phyloP scores from a whole-genome alignment of 2,329 filamentous ascomycete genomes.

The Arthroderma sp. region DNA sequence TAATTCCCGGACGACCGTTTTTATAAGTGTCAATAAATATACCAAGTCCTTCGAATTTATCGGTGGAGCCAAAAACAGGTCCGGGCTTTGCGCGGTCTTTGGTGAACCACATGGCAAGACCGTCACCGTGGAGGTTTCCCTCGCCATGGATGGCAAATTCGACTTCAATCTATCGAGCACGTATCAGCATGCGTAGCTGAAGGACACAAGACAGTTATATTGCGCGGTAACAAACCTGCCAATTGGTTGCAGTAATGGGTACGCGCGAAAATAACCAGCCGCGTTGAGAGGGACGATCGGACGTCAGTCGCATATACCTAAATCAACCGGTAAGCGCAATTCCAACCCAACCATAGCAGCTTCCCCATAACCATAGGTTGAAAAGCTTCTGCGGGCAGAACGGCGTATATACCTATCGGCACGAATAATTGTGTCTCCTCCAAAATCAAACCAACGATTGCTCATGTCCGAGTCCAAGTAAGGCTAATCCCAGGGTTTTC shows the following conservation, averaged over 20 bases:
- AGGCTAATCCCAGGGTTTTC: constrained; percentile 43
- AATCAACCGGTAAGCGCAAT: constrained; percentile 14
- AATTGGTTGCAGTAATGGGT: constrained; percentile 92
- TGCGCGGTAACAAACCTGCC: constrained; percentile 49
- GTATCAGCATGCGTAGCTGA: background rate
- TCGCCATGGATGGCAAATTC: constrained; percentile 90
- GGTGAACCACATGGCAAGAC: constrained; percentile 95
- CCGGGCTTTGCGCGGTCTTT: constrained; percentile 74
- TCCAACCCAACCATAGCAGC: constrained; percentile 6
- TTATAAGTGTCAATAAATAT: constrained; percentile 99
- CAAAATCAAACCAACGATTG: constrained; percentile 98
- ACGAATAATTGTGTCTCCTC: constrained; percentile 78
- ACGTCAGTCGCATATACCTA: constrained; percentile 84
- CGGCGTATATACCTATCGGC: constrained; percentile 41
- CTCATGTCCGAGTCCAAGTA: constrained; percentile 97
- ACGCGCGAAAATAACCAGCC: constrained; percentile 93
- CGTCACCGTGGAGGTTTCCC: constrained; percentile 85
- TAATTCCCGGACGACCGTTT: constrained; percentile 90
- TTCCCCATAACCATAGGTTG: background rate
- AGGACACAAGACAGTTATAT: background rate
- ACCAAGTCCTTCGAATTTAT: constrained; percentile 86
- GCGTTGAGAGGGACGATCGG: constrained; percentile 76
- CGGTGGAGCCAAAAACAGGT: constrained; percentile 73
- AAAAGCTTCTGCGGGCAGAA: background rate
- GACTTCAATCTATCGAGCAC: constrained; percentile 54